phyloP scores from a whole-genome alignment of 345 rosid species.

The Bretschneidera sinensis region DNA sequence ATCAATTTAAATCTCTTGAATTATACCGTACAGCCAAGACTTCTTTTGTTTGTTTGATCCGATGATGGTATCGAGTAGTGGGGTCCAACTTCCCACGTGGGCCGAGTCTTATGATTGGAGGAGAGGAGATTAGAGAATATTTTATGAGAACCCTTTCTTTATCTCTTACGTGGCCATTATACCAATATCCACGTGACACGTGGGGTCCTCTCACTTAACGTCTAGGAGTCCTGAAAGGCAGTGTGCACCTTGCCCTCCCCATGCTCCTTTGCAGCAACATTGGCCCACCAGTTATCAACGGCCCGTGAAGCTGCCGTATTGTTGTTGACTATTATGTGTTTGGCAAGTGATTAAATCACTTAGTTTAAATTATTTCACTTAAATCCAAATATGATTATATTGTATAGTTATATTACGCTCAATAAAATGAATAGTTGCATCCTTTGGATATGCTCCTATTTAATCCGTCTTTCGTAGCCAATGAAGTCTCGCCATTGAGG shows the following conservation, averaged over 20 bases:
- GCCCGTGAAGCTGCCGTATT: conserved; percentile 14
- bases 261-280: background rate
- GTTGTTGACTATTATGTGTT: background rate
- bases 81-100: conserved; percentile 63
- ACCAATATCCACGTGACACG: conserved; percentile 39
- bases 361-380: no score
- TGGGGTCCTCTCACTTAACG: conserved; percentile 20
- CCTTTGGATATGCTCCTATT: no score
- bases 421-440: no score
- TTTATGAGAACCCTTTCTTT: conserved; percentile 17
- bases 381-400: no score
- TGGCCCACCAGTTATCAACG: background rate
- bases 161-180: conserved; percentile 38
- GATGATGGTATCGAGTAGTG: conserved; percentile 15
- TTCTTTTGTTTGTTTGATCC: no score
- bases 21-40: no score
- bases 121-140: conserved; percentile 63
- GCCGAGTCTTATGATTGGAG: conserved; percentile 51
- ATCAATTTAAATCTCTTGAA: no score
- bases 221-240: background rate
- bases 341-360: no score
- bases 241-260: background rate
- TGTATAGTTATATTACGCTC: no score
- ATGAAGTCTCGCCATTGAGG: no score
- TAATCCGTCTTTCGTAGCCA: no score